phyloP scores from a whole-genome alignment of 805 yeast species.

The Zygosaccharomyces lentus region DNA sequence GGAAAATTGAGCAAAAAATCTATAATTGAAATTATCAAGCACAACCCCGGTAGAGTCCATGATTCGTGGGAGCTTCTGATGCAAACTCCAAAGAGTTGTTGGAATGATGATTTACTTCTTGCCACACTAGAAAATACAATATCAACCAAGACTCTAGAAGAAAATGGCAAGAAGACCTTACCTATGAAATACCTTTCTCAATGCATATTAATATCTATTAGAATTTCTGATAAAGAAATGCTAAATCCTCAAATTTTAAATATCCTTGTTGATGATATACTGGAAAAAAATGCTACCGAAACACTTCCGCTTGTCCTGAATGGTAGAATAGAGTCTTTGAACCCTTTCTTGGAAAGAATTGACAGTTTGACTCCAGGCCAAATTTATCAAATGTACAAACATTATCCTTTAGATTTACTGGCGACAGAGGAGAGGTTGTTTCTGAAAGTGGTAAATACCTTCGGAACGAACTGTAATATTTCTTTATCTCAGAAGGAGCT shows the following conservation, averaged over 20 bases:
- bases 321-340: conserved; percentile 8
- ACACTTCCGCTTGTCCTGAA: conserved; percentile 14
- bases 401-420: conserved; percentile 11
- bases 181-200: conserved; percentile 21
- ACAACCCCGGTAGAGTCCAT: conserved; percentile 52
- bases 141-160: conserved; percentile 38
- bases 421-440: conserved; percentile 11
- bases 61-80: conserved; percentile 45
- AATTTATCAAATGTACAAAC: conserved; percentile 13
- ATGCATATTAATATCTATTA: conserved; percentile 24
- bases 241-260: conserved; percentile 12
- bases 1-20: conserved; percentile 24
- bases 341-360: conserved; percentile 10
- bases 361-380: conserved; percentile 21
- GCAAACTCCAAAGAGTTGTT: conserved; percentile 11
- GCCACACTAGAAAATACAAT: conserved; percentile 38
- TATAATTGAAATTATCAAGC: conserved; percentile 34
- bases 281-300: conserved; percentile 15
- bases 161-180: conserved; percentile 31
- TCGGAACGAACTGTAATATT: conserved; percentile 18
- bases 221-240: conserved; percentile 13
- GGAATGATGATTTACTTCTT: conserved; percentile 26
- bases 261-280: conserved; percentile 13
- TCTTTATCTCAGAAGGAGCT: conserved; percentile 18
- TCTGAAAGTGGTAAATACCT: conserved; percentile 10